Evolutionary conservation across 805 yeast species (phyloP), one percentile per base, ranked within the genome.

Genomic region (Alloascoidea hylecoeti): DNA sequence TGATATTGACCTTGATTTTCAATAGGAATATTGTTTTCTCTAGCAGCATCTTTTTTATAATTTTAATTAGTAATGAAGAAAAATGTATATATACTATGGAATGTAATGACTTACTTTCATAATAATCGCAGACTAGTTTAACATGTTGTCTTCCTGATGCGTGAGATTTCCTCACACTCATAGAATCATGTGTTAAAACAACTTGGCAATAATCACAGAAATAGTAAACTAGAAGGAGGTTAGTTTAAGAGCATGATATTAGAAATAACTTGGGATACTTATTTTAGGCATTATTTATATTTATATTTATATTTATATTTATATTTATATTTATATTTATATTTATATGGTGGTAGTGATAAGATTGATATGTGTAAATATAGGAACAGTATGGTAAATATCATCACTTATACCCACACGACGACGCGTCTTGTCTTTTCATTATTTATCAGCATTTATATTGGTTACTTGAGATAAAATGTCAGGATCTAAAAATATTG

Each of bases 151-250:
- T 73, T 5, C 96, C 96, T 32, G 68, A 61, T 33, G 81, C 55
- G 56, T 85, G 96, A 33, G 85, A 75, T 49, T 79, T 78, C 16
- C 95, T 60, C 39, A 85, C 95, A 58, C 92, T 79, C 48, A 74
- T 63, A n/a, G 92, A 79, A 56, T 84, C 95, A 53, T 85, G 95
- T 1, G 95, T 85, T 41, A 86, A 60, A 48, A 79, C 78, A 15
- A 85, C 73, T 50, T 75, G 75, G 53, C 95, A 85, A 53, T 84
- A 85, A 47, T 80, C 92, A 56, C 95, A 85, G 58, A 42, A 42
- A 45, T 46, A 52, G 50, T 44, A 35, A 16, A 34, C 27, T n/a
- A 34, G 15, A 9, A 6, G n/a, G 16, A 14, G 15, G 15, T 6
- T 18, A 34, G 6, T n/a, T n/a, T 37, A 40, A 38, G 12, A 18